Evolutionary conservation across 768 basidiomycete genomes (phyloP).

Genomic region (Panus rudis): DNA sequence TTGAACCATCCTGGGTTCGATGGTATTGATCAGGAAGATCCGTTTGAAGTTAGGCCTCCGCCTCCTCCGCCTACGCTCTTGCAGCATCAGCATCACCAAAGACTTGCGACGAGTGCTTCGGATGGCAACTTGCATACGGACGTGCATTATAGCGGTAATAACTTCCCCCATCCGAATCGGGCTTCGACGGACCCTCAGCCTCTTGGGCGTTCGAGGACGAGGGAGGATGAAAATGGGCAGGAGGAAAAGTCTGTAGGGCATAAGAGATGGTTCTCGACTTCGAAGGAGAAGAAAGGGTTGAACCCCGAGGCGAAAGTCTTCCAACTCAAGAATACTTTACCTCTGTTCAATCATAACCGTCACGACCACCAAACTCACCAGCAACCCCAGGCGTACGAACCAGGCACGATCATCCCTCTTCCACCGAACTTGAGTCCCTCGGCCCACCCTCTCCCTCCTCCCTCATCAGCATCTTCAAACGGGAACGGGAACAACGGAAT

Average conservation of each 20-base stretch:
- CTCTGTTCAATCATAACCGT: constrained; percentile 12
- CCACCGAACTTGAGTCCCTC: constrained; percentile 16
- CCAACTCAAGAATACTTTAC: constrained; percentile 29
- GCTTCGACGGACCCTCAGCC: constrained; percentile 16
- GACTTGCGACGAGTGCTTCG: constrained; percentile 18
- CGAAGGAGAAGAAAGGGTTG: constrained; percentile 56
- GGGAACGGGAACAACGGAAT: background rate
- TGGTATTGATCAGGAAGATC: constrained; percentile 34
- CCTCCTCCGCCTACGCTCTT: constrained; percentile 22
- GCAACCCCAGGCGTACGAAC: background rate
- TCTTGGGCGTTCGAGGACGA: constrained; percentile 11
- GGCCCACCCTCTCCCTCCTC: constrained; percentile 17
- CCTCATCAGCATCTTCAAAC: constrained; percentile 2
- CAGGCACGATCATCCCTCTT: constrained; percentile 12
- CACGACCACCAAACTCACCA: background rate
- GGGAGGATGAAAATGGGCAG: constrained; percentile 13
- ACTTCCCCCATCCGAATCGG: constrained; percentile 13
- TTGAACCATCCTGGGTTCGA: constrained; percentile 22
- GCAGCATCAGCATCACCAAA: constrained; percentile 18
- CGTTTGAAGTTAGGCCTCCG: constrained; percentile 38
- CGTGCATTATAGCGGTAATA: no score
- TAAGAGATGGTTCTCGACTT: constrained; percentile 41
- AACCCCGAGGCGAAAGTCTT: constrained; percentile 88
- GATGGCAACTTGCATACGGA: constrained; percentile 5
- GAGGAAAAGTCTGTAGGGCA: constrained; percentile 29